phyloP scores from a whole-genome alignment of 441 rosid species.

The Sinapis alba region DNA sequence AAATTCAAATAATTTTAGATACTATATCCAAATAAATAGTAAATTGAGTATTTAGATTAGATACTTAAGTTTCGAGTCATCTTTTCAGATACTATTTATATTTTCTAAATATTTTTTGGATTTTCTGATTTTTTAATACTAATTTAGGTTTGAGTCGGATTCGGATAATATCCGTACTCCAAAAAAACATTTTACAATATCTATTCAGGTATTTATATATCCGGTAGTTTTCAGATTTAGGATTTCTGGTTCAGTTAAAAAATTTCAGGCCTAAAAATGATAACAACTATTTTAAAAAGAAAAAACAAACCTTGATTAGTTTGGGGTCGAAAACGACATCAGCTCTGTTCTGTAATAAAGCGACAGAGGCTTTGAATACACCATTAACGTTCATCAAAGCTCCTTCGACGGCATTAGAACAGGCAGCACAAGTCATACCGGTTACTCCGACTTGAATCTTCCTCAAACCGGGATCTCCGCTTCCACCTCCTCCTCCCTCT shows the following conservation, averaged over 20 bases:
- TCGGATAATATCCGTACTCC: background rate
- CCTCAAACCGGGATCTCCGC: constrained; percentile 43
- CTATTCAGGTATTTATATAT: background rate
- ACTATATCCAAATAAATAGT: background rate
- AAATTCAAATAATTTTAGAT: background rate
- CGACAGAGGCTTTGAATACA: constrained; percentile 77
- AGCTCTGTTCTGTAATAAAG: constrained; percentile 87
- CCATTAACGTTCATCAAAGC: constrained; percentile 73
- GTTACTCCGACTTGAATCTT: constrained; percentile 78
- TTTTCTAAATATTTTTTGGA: too few species aligned
- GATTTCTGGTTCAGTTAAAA: background rate
- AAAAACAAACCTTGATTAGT: constrained; percentile 58
- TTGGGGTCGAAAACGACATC: constrained; percentile 75
- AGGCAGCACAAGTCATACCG: constrained; percentile 99
- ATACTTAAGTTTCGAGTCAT: background rate
- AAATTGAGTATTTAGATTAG: background rate
- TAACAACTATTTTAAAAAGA: background rate
- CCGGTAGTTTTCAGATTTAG: background rate
- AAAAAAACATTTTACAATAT: background rate
- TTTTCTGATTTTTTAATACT: too few species aligned
- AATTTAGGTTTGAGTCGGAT: background rate
- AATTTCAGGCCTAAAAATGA: background rate
- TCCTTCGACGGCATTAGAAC: constrained; percentile 91
- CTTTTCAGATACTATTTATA: background rate
- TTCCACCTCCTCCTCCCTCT: constrained; percentile 51